phyloP scores from a whole-genome alignment of 140 eudicot species.

The Bidens hawaiensis region DNA sequence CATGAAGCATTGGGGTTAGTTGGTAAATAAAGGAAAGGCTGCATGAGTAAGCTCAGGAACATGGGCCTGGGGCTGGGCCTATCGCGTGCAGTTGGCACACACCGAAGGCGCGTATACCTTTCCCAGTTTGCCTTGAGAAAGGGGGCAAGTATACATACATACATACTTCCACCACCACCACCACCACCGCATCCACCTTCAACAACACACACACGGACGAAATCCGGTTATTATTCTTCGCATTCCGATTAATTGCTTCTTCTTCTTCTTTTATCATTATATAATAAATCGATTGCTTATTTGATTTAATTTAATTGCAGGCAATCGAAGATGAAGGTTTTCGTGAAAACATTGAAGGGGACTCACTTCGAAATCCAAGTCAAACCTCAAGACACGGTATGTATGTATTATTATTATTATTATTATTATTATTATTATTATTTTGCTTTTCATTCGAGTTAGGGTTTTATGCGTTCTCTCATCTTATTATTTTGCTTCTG shows the following conservation, averaged over 20 bases:
- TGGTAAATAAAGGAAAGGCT: too few relatives aligned
- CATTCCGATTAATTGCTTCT: background rate
- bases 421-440: background rate
- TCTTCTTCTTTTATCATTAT: background rate
- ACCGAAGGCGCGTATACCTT: conserved; percentile 20
- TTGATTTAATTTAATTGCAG: conserved; percentile 21
- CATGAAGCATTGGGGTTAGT: too few relatives aligned
- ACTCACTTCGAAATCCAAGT: conserved; percentile 77
- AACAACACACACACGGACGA: conserved; percentile 21
- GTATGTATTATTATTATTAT: conserved; percentile 15
- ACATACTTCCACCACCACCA: conserved; percentile 13
- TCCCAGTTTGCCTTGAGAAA: conserved; percentile 33
- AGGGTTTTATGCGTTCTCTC: conserved; percentile 29
- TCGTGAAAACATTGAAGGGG: conserved; percentile 82
- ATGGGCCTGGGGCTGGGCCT: too few relatives aligned
- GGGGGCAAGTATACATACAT: too few relatives aligned
- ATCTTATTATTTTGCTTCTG: background rate
- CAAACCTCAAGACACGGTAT: conserved; percentile 73
- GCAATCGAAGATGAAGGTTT: conserved; percentile 68
- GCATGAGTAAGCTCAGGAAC: too few relatives aligned
- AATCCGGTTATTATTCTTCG: conserved; percentile 14
- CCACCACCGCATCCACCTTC: conserved; percentile 24
- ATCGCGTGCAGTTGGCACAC: background rate
- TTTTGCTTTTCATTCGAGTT: conserved; percentile 20
- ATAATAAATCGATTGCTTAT: conserved; percentile 15